These are phyloP conservation scores for Physaria fendleri DNA, from an alignment of 345 rosid genomes.

Conservation along the genomic window DNA sequence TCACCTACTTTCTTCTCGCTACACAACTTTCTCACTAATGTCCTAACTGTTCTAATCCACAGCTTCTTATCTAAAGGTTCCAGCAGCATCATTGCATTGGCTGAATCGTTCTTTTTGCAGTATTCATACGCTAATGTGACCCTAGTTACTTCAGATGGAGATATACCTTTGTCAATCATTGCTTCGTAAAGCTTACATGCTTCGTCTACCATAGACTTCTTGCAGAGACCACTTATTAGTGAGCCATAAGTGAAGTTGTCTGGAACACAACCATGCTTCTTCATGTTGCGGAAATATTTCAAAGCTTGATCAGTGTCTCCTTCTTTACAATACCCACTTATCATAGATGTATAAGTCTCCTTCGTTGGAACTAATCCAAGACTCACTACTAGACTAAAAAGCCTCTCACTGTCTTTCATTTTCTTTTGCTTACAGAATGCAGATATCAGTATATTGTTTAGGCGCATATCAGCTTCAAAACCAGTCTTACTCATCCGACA, in stretches of 20 bases:
- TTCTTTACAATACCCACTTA: constrained; percentile 61
- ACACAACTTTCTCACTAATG: too few species aligned
- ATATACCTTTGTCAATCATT: too few species aligned
- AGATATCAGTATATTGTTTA: constrained; percentile 60
- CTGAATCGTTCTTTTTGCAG: too few species aligned
- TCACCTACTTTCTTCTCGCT: too few species aligned
- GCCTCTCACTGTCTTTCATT: constrained; percentile 54
- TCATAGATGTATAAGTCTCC: constrained; percentile 84
- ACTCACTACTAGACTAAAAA: constrained; percentile 43
- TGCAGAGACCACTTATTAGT: constrained; percentile 42
- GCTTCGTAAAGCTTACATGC: too few species aligned
- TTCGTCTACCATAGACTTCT: too few species aligned
- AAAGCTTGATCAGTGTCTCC: constrained; percentile 44
- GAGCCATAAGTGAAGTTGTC: constrained; percentile 78
- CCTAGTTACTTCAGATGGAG: too few species aligned
- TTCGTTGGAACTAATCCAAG: constrained; percentile 66
- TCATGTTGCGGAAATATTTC: constrained; percentile 55
- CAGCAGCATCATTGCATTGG: too few species aligned
- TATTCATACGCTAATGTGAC: too few species aligned
- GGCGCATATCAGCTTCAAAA: constrained; percentile 51
- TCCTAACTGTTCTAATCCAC: too few species aligned
- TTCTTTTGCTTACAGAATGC: constrained; percentile 58
- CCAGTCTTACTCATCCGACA: constrained; percentile 65
- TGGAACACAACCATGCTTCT: constrained; percentile 46
- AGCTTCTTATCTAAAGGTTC: too few species aligned